These are phyloP conservation scores for Xylariaceae sp. DNA, from an alignment of 2,329 filamentous ascomycete genomes.

Conservation along the genomic window DNA sequence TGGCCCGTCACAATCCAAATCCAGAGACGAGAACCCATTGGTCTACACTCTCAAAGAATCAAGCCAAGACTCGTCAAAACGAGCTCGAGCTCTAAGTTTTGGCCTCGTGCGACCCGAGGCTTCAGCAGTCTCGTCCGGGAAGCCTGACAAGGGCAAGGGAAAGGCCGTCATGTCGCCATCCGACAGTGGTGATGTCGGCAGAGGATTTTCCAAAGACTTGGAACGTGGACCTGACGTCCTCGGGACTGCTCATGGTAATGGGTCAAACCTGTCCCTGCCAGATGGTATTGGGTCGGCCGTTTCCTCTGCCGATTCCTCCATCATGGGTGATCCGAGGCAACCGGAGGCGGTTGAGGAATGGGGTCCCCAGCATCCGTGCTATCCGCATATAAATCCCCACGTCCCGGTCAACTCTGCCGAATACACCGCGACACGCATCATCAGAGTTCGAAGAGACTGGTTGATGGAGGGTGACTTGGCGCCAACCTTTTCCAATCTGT, in stretches of 20 bases:
- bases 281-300: constrained; percentile 44
- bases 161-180: constrained; percentile 37
- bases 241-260: constrained; percentile 30
- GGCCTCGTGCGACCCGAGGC: constrained; percentile 19
- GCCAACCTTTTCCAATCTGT: constrained; percentile 88
- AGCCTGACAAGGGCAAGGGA: constrained; percentile 43
- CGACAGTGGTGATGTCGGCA: constrained; percentile 26
- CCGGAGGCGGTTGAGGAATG: constrained; percentile 69
- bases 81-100: constrained; percentile 21
- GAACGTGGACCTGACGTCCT: constrained; percentile 45
- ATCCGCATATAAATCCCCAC: constrained; percentile 86
- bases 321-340: constrained; percentile 55
- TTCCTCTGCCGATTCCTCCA: constrained; percentile 51
- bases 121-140: constrained; percentile 14
- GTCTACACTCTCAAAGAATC: constrained; percentile 18
- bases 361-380: constrained; percentile 92
- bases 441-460: constrained; percentile 88
- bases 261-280: constrained; percentile 40
- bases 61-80: constrained; percentile 23
- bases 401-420: constrained; percentile 71
- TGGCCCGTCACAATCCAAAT: constrained; percentile 16
- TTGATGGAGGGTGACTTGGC: constrained; percentile 82
- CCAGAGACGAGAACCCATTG: constrained; percentile 12
- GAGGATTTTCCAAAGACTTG: constrained; percentile 42
- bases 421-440: constrained; percentile 74